Conservation (phyloP, 2,329 filamentous ascomycete species). For the Penicillium brevicompactum region DNA sequence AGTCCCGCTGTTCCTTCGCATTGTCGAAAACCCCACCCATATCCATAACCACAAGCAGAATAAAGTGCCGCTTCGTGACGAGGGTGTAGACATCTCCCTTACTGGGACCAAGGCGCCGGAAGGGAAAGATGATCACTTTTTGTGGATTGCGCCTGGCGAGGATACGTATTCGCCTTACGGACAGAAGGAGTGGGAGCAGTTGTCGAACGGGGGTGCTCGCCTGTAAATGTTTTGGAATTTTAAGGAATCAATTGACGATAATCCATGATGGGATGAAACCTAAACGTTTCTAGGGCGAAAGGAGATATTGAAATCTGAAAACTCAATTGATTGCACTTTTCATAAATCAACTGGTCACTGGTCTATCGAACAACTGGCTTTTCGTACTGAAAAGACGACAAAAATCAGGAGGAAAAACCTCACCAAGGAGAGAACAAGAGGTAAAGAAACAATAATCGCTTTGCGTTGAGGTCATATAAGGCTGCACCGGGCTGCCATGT, state of each 20-base stretch:
- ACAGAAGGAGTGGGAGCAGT: constrained; percentile 58
- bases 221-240: constrained; percentile 36
- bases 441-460: neutral
- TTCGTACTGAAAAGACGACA: neutral
- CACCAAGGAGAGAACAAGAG: neutral
- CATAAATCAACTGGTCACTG: neutral
- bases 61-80: constrained; percentile 68
- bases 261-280: too few species aligned
- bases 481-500: neutral
- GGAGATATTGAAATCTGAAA: neutral
- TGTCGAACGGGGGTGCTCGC: constrained; percentile 50
- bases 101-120: constrained; percentile 48
- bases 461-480: constrained; percentile 3
- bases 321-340: neutral
- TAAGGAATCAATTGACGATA: too few species aligned
- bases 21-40: constrained; percentile 52
- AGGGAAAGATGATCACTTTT: constrained; percentile 49
- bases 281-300: too few species aligned
- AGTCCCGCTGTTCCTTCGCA: constrained; percentile 71
- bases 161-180: constrained; percentile 63
- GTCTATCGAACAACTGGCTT: neutral
- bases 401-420: neutral
- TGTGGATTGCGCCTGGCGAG: constrained; percentile 53
- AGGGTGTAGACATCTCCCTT: constrained; percentile 63
- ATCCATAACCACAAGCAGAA: constrained; percentile 77